phyloP scores from a whole-genome alignment of 306 rosid genomes.

The Adenanthera pavonina region DNA sequence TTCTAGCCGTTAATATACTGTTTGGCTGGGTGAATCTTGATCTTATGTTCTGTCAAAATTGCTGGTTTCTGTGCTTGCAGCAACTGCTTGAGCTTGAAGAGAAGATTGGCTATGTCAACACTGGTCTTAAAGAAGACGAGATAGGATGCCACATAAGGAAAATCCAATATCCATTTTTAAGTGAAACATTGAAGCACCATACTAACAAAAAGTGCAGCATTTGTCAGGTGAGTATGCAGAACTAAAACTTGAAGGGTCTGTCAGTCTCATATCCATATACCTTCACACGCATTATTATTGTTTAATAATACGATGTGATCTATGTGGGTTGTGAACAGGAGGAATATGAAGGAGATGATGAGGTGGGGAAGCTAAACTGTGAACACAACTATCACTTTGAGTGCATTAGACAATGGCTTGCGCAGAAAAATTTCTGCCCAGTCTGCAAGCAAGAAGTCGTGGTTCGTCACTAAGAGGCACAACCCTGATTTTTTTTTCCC shows the following conservation, averaged over 20 bases:
- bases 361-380: constrained; percentile 81
- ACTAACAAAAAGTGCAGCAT: constrained; percentile 78
- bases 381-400: constrained; percentile 80
- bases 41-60: constrained; percentile 19
- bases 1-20: not conserved
- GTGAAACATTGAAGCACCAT: constrained; percentile 59
- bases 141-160: constrained; percentile 63
- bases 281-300: not conserved
- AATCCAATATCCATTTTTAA: constrained; percentile 50
- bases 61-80: constrained; percentile 47
- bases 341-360: constrained; percentile 88
- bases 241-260: not conserved
- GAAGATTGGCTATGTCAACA: constrained; percentile 85
- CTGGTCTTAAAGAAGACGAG: constrained; percentile 90
- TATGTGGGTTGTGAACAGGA: constrained; percentile 58
- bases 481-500: constrained; percentile 7
- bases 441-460: constrained; percentile 81
- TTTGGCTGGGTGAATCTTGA: not conserved
- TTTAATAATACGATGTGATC: not conserved
- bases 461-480: constrained; percentile 52
- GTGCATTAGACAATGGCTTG: constrained; percentile 91
- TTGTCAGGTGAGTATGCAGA: constrained; percentile 75
- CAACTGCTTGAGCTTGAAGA: constrained; percentile 91
- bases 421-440: constrained; percentile 87
- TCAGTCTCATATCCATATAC: not conserved